Evolutionary conservation across 164 flowering plant genomes (phyloP).

Genomic region (Malania oleifera): DNA sequence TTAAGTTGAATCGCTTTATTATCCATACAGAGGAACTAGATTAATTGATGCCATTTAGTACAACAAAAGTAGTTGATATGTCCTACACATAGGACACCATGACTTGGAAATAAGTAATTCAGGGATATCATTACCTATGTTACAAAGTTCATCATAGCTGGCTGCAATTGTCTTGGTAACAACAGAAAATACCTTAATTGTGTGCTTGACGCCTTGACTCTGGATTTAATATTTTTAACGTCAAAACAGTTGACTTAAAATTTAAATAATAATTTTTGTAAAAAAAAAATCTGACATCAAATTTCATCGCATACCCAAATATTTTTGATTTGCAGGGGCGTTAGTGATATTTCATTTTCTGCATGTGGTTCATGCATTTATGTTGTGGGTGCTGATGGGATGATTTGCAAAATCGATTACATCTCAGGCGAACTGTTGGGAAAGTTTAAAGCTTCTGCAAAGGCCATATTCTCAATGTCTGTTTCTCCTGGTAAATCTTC

Average conservation of each 20-base stretch:
- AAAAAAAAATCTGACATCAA: too few relatives aligned
- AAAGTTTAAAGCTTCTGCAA: slow-evolving; percentile 75
- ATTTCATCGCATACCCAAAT: not conserved
- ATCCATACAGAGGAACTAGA: too few relatives aligned
- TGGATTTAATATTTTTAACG: not conserved
- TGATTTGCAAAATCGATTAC: slow-evolving; percentile 70
- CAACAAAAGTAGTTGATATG: too few relatives aligned
- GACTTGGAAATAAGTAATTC: not conserved
- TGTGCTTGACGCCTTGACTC: not conserved
- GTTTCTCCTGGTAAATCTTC: slow-evolving; percentile 61
- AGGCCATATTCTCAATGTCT: slow-evolving; percentile 63
- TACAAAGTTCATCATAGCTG: not conserved
- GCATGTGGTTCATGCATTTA: slow-evolving; percentile 51
- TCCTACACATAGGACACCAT: not conserved
- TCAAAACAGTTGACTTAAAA: not conserved
- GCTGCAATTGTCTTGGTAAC: not conserved
- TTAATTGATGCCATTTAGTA: too few relatives aligned
- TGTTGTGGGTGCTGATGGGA: slow-evolving; percentile 87
- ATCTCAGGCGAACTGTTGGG: slow-evolving; percentile 49
- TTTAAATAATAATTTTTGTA: too few relatives aligned
- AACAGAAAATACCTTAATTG: not conserved
- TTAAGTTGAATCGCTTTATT: too few relatives aligned
- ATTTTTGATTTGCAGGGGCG: slow-evolving; percentile 56
- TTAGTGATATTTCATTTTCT: slow-evolving; percentile 59
- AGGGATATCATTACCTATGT: not conserved